These are phyloP conservation scores for Exobasidium cylindrosporum DNA, from an alignment of 1,284 basidiomycete species.

Conservation along the genomic window DNA sequence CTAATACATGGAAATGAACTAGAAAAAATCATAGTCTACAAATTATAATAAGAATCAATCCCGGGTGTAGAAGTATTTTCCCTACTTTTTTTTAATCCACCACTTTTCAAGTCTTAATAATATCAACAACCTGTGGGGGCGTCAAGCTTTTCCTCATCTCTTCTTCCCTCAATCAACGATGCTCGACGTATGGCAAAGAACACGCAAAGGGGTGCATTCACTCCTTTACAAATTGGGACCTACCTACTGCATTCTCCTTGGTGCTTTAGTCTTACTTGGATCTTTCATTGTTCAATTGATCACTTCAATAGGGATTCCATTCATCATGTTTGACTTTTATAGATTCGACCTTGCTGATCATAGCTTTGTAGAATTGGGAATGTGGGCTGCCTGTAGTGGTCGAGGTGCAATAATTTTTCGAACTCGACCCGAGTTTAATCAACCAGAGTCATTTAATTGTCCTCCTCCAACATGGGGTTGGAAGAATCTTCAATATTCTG, in stretches of 20 bases:
- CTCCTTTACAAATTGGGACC: conserved; percentile 4
- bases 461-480: conserved; percentile 7
- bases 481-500: conserved; percentile 1
- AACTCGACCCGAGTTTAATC: conserved; percentile 6
- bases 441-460: conserved; percentile 6
- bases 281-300: conserved; percentile 10
- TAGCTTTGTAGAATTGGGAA: conserved; percentile 10
- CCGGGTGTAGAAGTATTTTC: no score
- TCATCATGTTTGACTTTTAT: conserved; percentile 9
- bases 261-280: background rate
- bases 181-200: background rate
- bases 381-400: conserved; percentile 11
- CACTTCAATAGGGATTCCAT: conserved; percentile 12
- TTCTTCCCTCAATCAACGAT: background rate
- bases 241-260: conserved; percentile 9
- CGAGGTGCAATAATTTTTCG: background rate
- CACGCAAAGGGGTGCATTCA: background rate
- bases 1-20: no score
- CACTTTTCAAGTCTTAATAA: no score
- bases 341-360: conserved; percentile 9
- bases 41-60: no score
- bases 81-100: no score
- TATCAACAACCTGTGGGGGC: no score
- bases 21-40: no score
- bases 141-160: no score